These are phyloP conservation scores for Macrophomina tecta DNA, from an alignment of 2,329 filamentous ascomycete genomes.

Conservation along the genomic window DNA sequence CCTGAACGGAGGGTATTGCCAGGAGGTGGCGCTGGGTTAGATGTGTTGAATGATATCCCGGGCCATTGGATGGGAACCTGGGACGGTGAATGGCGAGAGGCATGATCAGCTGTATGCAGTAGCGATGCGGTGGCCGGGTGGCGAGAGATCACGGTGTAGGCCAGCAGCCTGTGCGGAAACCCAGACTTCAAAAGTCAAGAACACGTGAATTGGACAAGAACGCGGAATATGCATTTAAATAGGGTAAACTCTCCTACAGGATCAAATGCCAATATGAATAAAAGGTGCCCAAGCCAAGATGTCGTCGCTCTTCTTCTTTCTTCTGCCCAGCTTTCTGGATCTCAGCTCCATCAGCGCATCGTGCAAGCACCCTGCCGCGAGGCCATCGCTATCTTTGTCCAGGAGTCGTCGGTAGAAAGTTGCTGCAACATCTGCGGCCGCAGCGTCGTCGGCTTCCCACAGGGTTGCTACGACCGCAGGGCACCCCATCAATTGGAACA, in stretches of 20 bases:
- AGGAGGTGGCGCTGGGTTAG: background rate
- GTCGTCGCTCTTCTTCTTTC: constrained; percentile 6
- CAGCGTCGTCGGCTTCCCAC: too few relatives aligned
- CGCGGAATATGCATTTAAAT: too few relatives aligned
- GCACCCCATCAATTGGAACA: too few relatives aligned
- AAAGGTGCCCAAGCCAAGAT: constrained; percentile 34
- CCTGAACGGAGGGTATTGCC: background rate
- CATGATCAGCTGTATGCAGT: background rate
- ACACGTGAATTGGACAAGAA: too few relatives aligned
- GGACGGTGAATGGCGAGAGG: background rate
- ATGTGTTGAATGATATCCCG: background rate
- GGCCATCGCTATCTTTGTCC: too few relatives aligned
- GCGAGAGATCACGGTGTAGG: background rate
- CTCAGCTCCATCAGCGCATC: background rate
- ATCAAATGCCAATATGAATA: constrained; percentile 35
- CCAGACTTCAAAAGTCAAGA: too few relatives aligned
- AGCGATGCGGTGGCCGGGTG: background rate
- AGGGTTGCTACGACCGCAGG: too few relatives aligned
- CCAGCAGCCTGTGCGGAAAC: too few relatives aligned
- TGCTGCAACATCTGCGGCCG: too few relatives aligned
- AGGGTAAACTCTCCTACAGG: too few relatives aligned
- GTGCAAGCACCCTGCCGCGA: too few relatives aligned
- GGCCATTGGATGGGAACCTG: background rate
- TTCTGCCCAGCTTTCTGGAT: constrained; percentile 13
- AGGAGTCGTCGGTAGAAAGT: too few relatives aligned